Conservation (phyloP, 2,329 filamentous ascomycete species). For the Ustulina deusta region DNA sequence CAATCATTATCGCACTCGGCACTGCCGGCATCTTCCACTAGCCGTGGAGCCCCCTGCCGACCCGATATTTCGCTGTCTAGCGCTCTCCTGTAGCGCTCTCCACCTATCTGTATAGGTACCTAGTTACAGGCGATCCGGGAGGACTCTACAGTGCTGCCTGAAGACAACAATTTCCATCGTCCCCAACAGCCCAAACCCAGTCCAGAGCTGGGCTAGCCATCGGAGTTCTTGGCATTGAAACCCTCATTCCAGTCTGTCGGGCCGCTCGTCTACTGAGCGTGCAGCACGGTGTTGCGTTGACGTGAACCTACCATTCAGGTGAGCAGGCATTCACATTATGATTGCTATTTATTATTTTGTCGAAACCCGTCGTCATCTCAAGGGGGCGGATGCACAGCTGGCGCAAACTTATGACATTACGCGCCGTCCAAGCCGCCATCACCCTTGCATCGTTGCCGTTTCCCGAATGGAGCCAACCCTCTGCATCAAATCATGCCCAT, state of each 20-base stretch:
- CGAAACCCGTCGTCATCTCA: conserved; percentile 41
- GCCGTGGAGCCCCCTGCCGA: neutral
- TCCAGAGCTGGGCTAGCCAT: neutral
- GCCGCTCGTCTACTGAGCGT: conserved; percentile 9
- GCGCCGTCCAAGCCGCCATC: conserved; percentile 33
- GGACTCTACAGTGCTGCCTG: no score
- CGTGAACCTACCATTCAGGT: conserved; percentile 38
- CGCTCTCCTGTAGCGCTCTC: conserved; percentile 17
- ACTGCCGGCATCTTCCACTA: conserved; percentile 25
- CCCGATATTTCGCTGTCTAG: conserved; percentile 22
- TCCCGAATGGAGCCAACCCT: conserved; percentile 20
- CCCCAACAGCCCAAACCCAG: conserved; percentile 25
- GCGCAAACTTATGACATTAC: conserved; percentile 23
- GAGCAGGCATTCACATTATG: conserved; percentile 41
- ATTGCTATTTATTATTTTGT: neutral
- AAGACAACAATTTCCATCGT: conserved; percentile 21
- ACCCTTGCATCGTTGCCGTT: conserved; percentile 30
- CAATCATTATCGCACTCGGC: conserved; percentile 22
- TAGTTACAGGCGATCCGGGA: no score
- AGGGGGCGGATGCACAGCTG: conserved; percentile 37
- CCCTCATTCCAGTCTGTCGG: conserved; percentile 30
- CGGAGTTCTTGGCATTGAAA: conserved; percentile 41
- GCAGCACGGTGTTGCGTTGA: neutral
- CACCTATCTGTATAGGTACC: neutral
- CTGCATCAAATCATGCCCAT: conserved; percentile 31